Percentiles rank a stretch among this genome's conserved stretches.
phyloP scores from a whole-genome alignment of 106 monocot species.

The Ottelia alismoides region DNA sequence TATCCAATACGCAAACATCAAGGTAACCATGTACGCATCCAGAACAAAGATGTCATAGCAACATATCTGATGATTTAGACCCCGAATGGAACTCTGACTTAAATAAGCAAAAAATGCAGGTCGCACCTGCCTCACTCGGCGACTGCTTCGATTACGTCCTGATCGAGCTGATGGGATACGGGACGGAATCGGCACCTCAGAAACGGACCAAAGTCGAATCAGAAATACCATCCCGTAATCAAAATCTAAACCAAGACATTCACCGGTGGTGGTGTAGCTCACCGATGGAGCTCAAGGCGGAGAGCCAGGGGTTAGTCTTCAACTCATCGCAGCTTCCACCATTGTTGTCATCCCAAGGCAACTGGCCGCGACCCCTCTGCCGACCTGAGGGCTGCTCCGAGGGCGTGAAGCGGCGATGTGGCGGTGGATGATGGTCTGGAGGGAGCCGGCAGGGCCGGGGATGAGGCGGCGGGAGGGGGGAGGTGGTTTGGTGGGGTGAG shows the following conservation, averaged over 20 bases:
- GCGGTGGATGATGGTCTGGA: slow-evolving; percentile 49
- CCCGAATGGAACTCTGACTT: no score
- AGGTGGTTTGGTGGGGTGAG: not conserved
- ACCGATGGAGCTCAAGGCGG: slow-evolving; percentile 41
- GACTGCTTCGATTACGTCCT: slow-evolving; percentile 3
- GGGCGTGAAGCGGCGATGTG: slow-evolving; percentile 2
- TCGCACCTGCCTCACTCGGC: slow-evolving; percentile 33
- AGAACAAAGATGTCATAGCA: no score
- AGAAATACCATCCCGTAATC: no score
- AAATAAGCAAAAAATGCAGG: no score
- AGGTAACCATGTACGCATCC: no score
- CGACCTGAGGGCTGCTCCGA: not conserved
- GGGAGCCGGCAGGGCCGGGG: slow-evolving; percentile 57
- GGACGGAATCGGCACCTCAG: no score
- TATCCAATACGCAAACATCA: no score
- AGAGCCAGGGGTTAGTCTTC: slow-evolving; percentile 46
- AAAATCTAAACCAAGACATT: no score
- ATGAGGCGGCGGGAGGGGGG: slow-evolving; percentile 16
- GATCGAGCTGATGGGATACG: slow-evolving; percentile 26
- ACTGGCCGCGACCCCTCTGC: not conserved
- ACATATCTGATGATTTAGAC: no score
- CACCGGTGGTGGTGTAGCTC: no score
- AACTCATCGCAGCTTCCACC: slow-evolving; percentile 35
- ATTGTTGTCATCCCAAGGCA: not conserved
- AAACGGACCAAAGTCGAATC: no score